A percentile compares a stretch with the other conserved stretches of the same genome.
Evolutionary conservation across 148 eudicot genomes (phyloP).

Genomic region (Vaccinium darrowii): DNA sequence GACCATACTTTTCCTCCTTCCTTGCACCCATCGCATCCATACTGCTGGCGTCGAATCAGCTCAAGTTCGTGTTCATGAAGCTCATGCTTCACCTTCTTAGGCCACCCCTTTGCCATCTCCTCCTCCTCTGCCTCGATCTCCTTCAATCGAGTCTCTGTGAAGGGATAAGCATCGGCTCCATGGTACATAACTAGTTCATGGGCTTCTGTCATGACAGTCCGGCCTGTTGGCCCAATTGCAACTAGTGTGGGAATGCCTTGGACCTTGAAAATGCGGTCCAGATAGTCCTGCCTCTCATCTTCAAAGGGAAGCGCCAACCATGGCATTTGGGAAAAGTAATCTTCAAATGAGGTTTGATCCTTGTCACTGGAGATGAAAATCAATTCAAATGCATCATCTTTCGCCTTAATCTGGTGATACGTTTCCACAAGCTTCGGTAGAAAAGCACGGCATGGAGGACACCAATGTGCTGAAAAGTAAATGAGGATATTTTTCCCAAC

Average conservation of each 20-base stretch:
- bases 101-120: slow-evolving; percentile 26
- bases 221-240: slow-evolving; percentile 46
- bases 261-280: slow-evolving; percentile 43
- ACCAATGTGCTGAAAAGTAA: slow-evolving; percentile 67
- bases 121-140: slow-evolving; percentile 34
- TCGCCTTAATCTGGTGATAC: slow-evolving; percentile 52
- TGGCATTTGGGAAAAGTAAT: neutral
- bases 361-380: neutral
- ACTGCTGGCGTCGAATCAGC: slow-evolving; percentile 1
- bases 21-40: slow-evolving; percentile 20
- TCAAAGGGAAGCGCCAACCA: slow-evolving; percentile 3
- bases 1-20: slow-evolving; percentile 18
- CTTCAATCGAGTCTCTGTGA: slow-evolving; percentile 43
- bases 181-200: slow-evolving; percentile 36
- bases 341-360: neutral
- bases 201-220: slow-evolving; percentile 42
- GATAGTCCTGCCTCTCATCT: slow-evolving; percentile 38
- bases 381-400: slow-evolving; percentile 43
- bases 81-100: slow-evolving; percentile 26
- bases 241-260: slow-evolving; percentile 50
- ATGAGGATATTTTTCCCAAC: slow-evolving; percentile 52
- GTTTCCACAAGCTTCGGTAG: slow-evolving; percentile 46
- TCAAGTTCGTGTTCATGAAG: slow-evolving; percentile 32
- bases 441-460: slow-evolving; percentile 57
- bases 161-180: slow-evolving; percentile 59